A percentile compares a stretch with the other conserved stretches of the same genome.
phyloP scores from a whole-genome alignment of 306 rosid genomes.

The Abrus pulchellus region DNA sequence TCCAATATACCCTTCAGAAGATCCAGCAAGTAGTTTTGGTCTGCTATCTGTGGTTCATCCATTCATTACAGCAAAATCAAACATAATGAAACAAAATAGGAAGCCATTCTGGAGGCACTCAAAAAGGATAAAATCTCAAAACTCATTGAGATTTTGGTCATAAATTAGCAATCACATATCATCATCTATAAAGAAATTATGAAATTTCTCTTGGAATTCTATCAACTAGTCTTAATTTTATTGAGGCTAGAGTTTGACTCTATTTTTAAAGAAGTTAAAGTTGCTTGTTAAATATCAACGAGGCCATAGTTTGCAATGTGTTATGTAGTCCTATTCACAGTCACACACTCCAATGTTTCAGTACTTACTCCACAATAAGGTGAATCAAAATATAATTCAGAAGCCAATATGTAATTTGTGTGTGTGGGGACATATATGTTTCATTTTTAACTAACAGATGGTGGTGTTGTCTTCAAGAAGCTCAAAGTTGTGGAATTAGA shows the following conservation, averaged over 20 bases:
- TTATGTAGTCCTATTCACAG: not conserved
- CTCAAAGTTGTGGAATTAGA: conserved; percentile 34
- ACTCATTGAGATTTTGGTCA: conserved; percentile 6
- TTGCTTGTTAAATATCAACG: not conserved
- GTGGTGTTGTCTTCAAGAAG: conserved; percentile 32
- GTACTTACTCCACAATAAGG: conserved; percentile 6
- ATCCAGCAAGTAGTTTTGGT: conserved; percentile 91
- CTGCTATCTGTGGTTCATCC: conserved; percentile 75
- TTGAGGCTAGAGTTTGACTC: conserved; percentile 9
- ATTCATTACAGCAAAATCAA: conserved; percentile 47
- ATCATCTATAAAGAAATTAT: not conserved
- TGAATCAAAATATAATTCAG: conserved; percentile 8
- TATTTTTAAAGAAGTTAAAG: conserved; percentile 14
- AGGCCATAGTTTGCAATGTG: not conserved
- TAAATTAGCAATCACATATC: conserved; percentile 5
- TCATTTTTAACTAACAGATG: not conserved
- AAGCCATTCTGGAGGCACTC: not conserved
- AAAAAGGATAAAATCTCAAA: conserved; percentile 24
- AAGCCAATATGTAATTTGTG: conserved; percentile 27
- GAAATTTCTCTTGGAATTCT: conserved; percentile 3
- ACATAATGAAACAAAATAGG: conserved; percentile 30
- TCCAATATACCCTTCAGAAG: conserved; percentile 88
- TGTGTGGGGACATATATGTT: not conserved
- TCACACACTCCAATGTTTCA: not conserved
- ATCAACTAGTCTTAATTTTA: not conserved